These are phyloP conservation scores for Darksidea phi DNA, from an alignment of 495 filamentous ascomycete genomes.

Conservation along the genomic window DNA sequence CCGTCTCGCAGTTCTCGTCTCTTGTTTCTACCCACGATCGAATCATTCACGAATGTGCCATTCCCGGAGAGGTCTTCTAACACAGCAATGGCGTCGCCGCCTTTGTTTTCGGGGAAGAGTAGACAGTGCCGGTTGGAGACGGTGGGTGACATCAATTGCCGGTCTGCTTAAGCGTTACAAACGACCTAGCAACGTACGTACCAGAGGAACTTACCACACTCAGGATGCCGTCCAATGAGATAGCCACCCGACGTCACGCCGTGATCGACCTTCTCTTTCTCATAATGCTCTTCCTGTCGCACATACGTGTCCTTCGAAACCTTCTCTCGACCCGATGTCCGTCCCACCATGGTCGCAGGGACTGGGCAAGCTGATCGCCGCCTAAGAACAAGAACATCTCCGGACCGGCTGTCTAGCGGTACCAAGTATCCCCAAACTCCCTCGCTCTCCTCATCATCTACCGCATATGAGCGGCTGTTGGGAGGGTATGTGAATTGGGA, in stretches of 20 bases:
- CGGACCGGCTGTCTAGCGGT: constrained; percentile 68
- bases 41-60: constrained; percentile 93
- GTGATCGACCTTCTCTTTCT: constrained; percentile 54
- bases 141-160: constrained; percentile 71
- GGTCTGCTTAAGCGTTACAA: constrained; percentile 55
- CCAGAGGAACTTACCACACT: constrained; percentile 71
- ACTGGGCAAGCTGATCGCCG: constrained; percentile 64
- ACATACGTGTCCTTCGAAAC: constrained; percentile 41
- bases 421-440: constrained; percentile 96
- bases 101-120: constrained; percentile 82
- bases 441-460: constrained; percentile 81
- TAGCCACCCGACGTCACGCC: constrained; percentile 75
- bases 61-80: constrained; percentile 94
- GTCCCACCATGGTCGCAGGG: constrained; percentile 38
- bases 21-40: constrained; percentile 86
- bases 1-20: constrained; percentile 80
- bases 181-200: neutral
- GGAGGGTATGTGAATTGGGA: constrained; percentile 81
- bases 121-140: constrained; percentile 97
- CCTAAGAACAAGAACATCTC: constrained; percentile 70
- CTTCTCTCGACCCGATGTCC: constrained; percentile 43
- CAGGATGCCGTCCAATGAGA: constrained; percentile 85
- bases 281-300: constrained; percentile 58
- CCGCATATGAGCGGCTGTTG: constrained; percentile 71
- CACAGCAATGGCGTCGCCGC: constrained; percentile 74